A percentile compares a stretch with the other conserved stretches of the same genome.
Evolutionary conservation across 2,329 filamentous ascomycete species (phyloP).

Genomic region (Fusarium buxicola): DNA sequence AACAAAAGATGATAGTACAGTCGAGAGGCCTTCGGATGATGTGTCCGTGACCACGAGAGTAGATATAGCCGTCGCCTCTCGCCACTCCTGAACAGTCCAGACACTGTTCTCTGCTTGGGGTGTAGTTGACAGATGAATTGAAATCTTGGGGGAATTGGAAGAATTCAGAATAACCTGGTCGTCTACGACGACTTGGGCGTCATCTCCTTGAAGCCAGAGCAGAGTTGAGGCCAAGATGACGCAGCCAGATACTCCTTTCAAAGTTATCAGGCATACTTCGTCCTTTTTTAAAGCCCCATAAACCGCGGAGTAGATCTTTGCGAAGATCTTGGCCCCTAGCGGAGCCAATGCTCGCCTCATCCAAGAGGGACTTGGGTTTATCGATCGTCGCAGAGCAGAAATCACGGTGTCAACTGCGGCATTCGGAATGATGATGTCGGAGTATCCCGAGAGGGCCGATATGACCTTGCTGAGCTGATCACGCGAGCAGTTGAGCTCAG

Average conservation of each 20-base stretch:
- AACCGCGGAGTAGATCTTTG: not conserved
- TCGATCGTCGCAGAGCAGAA: not conserved
- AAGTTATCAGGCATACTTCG: not conserved
- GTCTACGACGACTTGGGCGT: not conserved
- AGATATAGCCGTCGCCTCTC: not conserved
- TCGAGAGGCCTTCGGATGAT: not conserved
- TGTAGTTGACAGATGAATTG: not conserved
- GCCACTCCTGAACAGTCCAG: not conserved
- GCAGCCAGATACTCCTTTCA: not conserved
- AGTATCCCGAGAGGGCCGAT: not conserved
- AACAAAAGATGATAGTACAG: not conserved
- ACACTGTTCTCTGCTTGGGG: not conserved
- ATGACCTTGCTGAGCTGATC: not conserved
- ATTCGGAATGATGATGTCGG: not conserved
- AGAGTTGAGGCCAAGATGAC: not conserved
- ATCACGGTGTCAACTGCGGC: not conserved
- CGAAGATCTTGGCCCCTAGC: not conserved
- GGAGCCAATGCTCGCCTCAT: not conserved
- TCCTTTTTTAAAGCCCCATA: not conserved
- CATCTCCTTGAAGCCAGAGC: not conserved
- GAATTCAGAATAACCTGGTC: not conserved
- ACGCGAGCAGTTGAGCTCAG: not conserved
- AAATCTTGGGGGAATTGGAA: not conserved
- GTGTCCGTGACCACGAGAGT: not conserved
- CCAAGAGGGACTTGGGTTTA: not conserved